These are phyloP conservation scores for Psilocybe cubensis DNA, from an alignment of 768 basidiomycete species.

Conservation along the genomic window DNA sequence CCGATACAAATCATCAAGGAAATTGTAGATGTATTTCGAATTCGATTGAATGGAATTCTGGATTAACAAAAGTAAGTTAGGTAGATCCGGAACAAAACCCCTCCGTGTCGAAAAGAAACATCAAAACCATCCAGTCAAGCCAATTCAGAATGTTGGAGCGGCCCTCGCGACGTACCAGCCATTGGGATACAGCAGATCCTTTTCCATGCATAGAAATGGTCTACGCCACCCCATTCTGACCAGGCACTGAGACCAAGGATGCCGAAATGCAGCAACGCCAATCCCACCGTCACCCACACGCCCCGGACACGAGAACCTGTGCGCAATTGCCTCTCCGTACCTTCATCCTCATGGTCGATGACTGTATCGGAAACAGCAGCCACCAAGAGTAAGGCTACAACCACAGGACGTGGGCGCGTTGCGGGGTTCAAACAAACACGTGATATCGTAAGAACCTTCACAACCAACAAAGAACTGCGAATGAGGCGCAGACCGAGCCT, in stretches of 20 bases:
- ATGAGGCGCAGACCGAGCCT: conserved; percentile 17
- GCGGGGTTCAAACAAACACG: conserved; percentile 17
- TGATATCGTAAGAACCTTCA: conserved; percentile 25
- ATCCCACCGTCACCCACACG: conserved; percentile 20
- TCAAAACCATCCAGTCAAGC: background rate
- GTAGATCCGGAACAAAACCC: background rate
- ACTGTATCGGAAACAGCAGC: conserved; percentile 28
- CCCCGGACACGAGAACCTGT: background rate
- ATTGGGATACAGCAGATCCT: background rate
- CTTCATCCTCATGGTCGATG: conserved; percentile 21
- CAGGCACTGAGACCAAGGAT: conserved; percentile 10
- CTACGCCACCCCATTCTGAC: background rate
- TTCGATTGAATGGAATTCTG: background rate
- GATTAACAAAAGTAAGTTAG: background rate
- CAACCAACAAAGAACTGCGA: conserved; percentile 19
- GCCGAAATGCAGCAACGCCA: conserved; percentile 22
- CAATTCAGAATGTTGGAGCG: background rate
- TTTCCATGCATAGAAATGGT: background rate
- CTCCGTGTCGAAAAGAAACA: background rate
- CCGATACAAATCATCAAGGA: no score
- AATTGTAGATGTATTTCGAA: no score
- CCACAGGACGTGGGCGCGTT: conserved; percentile 17
- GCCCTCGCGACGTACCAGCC: background rate
- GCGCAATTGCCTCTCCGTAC: background rate
- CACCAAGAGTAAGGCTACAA: conserved; percentile 22